Evolutionary conservation across 2,329 filamentous ascomycete genomes (phyloP).

Genomic region (Colletotrichum eremochloae): DNA sequence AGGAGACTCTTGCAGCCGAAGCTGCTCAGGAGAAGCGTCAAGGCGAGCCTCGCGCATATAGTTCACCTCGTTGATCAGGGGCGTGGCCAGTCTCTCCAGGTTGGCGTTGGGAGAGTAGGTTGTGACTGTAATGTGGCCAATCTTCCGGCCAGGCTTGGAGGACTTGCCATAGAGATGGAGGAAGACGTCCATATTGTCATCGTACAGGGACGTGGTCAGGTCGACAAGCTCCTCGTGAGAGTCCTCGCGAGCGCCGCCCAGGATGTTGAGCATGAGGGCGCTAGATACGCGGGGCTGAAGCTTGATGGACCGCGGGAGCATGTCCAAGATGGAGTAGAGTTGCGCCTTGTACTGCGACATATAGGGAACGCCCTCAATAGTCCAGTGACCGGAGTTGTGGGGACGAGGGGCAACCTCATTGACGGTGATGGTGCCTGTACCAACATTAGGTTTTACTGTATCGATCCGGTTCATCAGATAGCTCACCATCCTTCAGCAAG

Average conservation of each 20-base stretch:
- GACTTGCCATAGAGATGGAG: conserved; percentile 95
- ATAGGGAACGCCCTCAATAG: conserved; percentile 89
- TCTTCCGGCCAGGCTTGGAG: conserved; percentile 90
- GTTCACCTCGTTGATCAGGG: conserved; percentile 76
- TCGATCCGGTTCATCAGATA: background rate
- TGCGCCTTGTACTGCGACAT: conserved; percentile 94
- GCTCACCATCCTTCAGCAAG: conserved; percentile 76
- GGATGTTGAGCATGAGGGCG: conserved; percentile 85
- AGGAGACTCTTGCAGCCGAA: conserved; percentile 51
- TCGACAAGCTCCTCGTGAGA: conserved; percentile 70
- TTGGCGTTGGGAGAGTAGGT: conserved; percentile 76
- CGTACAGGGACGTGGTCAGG: conserved; percentile 59
- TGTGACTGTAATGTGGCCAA: conserved; percentile 91
- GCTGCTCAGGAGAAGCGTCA: conserved; percentile 53
- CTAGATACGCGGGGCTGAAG: conserved; percentile 71
- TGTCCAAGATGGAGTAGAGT: conserved; percentile 83
- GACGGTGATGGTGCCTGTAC: conserved; percentile 73
- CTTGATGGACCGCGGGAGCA: conserved; percentile 66
- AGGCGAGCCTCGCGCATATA: conserved; percentile 69
- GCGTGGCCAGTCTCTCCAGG: conserved; percentile 69
- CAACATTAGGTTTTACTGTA: conserved; percentile 15
- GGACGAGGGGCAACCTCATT: conserved; percentile 83
- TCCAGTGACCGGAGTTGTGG: conserved; percentile 96
- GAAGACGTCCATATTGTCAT: conserved; percentile 62
- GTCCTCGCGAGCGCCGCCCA: conserved; percentile 75